A percentile compares a stretch with the other conserved stretches of the same genome.
phyloP scores from a whole-genome alignment of 768 basidiomycete genomes.

The Kwoniella heveanensis region DNA sequence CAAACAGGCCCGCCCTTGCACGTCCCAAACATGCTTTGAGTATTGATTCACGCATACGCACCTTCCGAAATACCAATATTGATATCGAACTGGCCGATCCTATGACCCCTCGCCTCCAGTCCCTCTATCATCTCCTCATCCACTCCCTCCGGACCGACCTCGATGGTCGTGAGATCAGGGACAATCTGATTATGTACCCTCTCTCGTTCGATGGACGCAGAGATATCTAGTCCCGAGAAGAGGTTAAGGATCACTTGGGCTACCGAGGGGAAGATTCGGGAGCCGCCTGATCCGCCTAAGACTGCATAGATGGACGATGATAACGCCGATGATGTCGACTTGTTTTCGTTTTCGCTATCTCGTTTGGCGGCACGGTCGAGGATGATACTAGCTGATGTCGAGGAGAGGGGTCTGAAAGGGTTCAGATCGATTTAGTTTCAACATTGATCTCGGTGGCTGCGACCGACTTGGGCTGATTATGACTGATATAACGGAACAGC shows the following conservation, averaged over 20 bases:
- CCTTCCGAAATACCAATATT: constrained; percentile 60
- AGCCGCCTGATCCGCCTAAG: constrained; percentile 84
- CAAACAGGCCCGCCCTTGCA: no score
- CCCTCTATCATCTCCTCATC: constrained; percentile 61
- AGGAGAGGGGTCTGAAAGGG: constrained; percentile 80
- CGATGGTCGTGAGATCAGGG: constrained; percentile 60
- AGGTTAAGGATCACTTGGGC: constrained; percentile 73
- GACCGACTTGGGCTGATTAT: no score
- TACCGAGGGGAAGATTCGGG: constrained; percentile 76
- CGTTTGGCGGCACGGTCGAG: constrained; percentile 60
- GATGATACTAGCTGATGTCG: constrained; percentile 76
- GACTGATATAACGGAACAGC: no score
- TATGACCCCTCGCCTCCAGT: constrained; percentile 69
- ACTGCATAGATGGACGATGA: constrained; percentile 65
- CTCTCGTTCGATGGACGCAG: constrained; percentile 78
- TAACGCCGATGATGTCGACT: no score
- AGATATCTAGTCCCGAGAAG: constrained; percentile 78
- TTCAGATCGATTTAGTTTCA: no score
- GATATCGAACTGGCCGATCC: constrained; percentile 68
- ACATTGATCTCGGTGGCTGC: no score
- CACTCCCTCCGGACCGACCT: constrained; percentile 60
- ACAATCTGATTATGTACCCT: constrained; percentile 85
- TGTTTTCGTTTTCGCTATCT: neutral
- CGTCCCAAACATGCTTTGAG: no score
- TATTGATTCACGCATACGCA: no score